phyloP scores from a whole-genome alignment of 768 basidiomycete species.

The Boletellus ananiceps region DNA sequence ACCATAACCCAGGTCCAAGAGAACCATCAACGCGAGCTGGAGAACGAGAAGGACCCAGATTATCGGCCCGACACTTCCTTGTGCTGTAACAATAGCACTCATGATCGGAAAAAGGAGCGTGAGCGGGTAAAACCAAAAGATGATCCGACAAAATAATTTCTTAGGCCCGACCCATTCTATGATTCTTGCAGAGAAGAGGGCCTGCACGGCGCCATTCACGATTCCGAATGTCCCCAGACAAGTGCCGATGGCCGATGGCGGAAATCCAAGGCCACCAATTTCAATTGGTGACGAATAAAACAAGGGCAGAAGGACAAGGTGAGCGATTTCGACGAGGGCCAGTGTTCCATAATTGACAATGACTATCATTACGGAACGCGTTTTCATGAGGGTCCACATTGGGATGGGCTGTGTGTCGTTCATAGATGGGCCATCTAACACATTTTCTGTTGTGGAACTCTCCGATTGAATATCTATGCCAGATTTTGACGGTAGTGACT shows the following conservation, averaged over 20 bases:
- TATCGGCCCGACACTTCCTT: constrained; percentile 28
- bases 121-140: constrained; percentile 35
- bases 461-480: background rate
- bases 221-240: constrained; percentile 36
- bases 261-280: constrained; percentile 40
- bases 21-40: constrained; percentile 22
- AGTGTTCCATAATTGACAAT: constrained; percentile 39
- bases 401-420: constrained; percentile 10
- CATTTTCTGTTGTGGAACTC: background rate
- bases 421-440: background rate
- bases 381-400: constrained; percentile 32
- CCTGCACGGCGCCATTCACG: constrained; percentile 38
- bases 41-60: constrained; percentile 36
- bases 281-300: constrained; percentile 41
- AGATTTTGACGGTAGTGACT: constrained; percentile 25
- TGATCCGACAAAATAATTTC: constrained; percentile 33
- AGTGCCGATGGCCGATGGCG: constrained; percentile 39
- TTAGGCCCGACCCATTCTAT: constrained; percentile 38
- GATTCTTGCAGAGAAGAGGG: constrained; percentile 36
- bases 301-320: constrained; percentile 39
- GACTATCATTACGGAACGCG: constrained; percentile 35
- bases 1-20: constrained; percentile 44
- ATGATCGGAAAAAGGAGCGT: constrained; percentile 41
- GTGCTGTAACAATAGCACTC: constrained; percentile 33
- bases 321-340: constrained; percentile 38